Evolutionary conservation across 768 basidiomycete species (phyloP).

Genomic region (Mycena amicta): DNA sequence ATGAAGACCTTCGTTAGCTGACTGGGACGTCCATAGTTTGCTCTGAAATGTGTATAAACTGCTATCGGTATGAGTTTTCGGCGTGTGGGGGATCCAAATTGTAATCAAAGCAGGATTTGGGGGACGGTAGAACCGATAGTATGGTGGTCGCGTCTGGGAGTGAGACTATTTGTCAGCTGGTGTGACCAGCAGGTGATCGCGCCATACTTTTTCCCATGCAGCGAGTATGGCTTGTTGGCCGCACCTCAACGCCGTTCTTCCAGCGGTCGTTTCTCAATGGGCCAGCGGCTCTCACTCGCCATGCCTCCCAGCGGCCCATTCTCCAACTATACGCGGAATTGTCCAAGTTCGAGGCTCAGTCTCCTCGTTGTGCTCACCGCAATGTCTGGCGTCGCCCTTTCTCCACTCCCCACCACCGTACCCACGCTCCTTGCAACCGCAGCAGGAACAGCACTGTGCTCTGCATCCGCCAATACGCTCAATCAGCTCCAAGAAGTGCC

Average conservation of each 20-base stretch:
- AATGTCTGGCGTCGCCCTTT: conserved; percentile 91
- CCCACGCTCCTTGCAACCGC: conserved; percentile 87
- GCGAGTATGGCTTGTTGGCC: conserved; percentile 4
- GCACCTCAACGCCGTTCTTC: conserved; percentile 14
- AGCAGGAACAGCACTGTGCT: conserved; percentile 86
- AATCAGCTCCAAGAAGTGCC: conserved; percentile 96
- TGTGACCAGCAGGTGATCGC: neutral
- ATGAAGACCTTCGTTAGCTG: too few species aligned
- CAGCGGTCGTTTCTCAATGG: conserved; percentile 12
- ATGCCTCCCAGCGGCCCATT: conserved; percentile 54
- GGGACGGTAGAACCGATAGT: too few species aligned
- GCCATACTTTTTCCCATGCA: conserved; percentile 9
- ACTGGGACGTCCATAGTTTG: too few species aligned
- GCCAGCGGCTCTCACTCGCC: conserved; percentile 19
- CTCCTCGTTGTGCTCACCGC: conserved; percentile 85
- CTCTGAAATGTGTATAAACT: too few species aligned
- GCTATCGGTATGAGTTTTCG: too few species aligned
- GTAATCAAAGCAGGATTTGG: too few species aligned
- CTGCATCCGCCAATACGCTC: conserved; percentile 90
- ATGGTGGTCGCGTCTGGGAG: too few species aligned
- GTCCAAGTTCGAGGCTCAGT: conserved; percentile 82
- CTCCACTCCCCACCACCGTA: conserved; percentile 81
- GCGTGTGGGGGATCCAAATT: too few species aligned
- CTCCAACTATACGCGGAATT: conserved; percentile 77
- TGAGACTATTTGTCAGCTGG: too few species aligned